Evolutionary conservation across 371 early-diverging fungal species (phyloP).

Genomic region (Actinomortierella wolfii): DNA sequence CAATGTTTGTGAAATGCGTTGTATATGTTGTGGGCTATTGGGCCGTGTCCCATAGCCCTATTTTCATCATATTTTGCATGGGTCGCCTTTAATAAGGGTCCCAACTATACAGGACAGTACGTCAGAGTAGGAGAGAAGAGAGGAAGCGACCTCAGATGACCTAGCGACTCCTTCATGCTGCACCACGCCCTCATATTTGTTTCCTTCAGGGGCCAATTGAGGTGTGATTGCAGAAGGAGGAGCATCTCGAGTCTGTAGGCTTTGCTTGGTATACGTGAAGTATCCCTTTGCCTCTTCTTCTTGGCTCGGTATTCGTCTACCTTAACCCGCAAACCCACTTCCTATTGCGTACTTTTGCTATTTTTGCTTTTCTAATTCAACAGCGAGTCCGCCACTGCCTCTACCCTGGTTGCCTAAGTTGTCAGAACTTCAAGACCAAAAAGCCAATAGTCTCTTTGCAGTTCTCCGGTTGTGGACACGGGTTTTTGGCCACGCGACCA

Average conservation of each 20-base stretch:
- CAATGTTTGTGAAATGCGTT: constrained; percentile 12
- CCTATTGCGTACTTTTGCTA: constrained; percentile 5
- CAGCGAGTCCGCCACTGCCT: constrained; percentile 86
- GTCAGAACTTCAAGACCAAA: too few species aligned
- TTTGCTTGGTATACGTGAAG: too few species aligned
- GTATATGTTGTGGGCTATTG: constrained; percentile 5
- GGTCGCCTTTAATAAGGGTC: too few species aligned
- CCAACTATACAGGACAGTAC: constrained; percentile 44
- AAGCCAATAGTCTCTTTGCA: too few species aligned
- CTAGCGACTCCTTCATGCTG: too few species aligned
- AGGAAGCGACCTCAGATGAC: background rate
- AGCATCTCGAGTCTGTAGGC: too few species aligned
- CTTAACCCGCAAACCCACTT: constrained; percentile 41
- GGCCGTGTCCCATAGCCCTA: background rate
- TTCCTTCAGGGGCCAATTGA: too few species aligned
- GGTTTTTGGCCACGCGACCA: too few species aligned
- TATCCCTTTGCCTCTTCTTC: constrained; percentile 8
- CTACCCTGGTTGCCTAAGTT: constrained; percentile 77
- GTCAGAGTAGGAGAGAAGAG: constrained; percentile 12
- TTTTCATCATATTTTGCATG: too few species aligned
- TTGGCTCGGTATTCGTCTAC: constrained; percentile 67
- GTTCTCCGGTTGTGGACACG: too few species aligned
- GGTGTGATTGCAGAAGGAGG: too few species aligned
- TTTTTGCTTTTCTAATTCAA: constrained; percentile 23
- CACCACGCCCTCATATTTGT: too few species aligned